Percentiles rank a stretch among this genome's conserved stretches.
Conservation (phyloP, 495 filamentous ascomycete genomes). For the Viridothelium virens region DNA sequence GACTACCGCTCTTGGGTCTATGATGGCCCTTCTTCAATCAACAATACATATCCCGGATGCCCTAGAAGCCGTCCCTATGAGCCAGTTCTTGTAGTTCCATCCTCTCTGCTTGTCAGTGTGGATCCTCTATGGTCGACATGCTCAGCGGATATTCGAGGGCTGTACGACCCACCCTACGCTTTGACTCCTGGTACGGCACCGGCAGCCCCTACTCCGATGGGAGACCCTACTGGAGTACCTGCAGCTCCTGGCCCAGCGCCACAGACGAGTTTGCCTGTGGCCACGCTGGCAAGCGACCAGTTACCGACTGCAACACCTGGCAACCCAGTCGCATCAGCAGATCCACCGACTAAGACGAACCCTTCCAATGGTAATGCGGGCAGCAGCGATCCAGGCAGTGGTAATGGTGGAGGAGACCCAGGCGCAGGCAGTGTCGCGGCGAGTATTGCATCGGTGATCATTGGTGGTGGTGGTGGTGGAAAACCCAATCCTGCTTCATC, state of each 20-base stretch:
- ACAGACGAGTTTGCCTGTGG: background rate
- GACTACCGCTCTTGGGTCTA: background rate
- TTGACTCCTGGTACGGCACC: background rate
- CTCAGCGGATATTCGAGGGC: constrained; percentile 1
- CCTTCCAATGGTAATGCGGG: background rate
- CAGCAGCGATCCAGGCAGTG: background rate
- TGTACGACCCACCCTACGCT: constrained; percentile 9
- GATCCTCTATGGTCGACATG: constrained; percentile 12
- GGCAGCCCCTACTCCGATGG: background rate
- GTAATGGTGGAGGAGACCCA: background rate
- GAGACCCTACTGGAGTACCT: background rate
- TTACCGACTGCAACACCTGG: background rate
- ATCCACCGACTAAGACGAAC: background rate
- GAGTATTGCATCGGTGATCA: background rate
- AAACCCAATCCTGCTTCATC: background rate
- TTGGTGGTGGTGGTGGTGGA: background rate
- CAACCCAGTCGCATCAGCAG: background rate
- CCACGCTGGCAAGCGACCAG: background rate
- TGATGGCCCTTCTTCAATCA: background rate
- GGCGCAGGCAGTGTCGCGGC: background rate
- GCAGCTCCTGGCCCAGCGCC: background rate
- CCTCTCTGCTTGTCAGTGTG: constrained; percentile 1
- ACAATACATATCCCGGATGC: background rate
- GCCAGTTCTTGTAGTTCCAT: constrained; percentile 5
- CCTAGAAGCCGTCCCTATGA: constrained; percentile 6